Evolutionary conservation across 73 alveolate species (phyloP), one percentile per base, ranked within the genome.

Genomic region (Paramecium sonneborni): DNA sequence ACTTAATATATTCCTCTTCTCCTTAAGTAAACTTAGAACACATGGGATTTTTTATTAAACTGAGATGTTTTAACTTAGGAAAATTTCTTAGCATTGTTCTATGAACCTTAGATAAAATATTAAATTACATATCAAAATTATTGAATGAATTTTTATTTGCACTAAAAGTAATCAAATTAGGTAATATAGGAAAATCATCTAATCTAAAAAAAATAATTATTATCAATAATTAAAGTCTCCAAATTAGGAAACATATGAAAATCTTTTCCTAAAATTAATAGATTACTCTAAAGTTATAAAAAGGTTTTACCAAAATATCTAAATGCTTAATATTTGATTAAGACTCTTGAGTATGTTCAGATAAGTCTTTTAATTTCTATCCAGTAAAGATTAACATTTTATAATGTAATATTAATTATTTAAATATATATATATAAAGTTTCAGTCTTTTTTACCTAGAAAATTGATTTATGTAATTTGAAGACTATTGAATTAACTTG

Each of bases 111-210:
- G 28, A 38, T 74, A 14, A 0, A 0, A 1, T 11, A 12, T 0
- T 32, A 14, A 38, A 67, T 67, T 74, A 74, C 87, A 74, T 74
- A 1, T 74, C 87, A 21, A 74, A 74, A 38, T 74, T 74, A 38
- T 74, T 74, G 14, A 74, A 74, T 9, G 39, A 32, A 35, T 74
- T 74, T 20, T 74, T 74, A 32, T 74, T 74, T 74, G 87, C 87
- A n/a, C 67, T 35, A 3, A 74, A 38, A 1, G 87, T 74, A 1
- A 35, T 35, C 37, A 74, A 74, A 15, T 35, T 11, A 1, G 55
- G 55, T 35, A 74, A 34, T 12, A 32, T 7, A 3, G 87, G 87
- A 18, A 74, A 74, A 18, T 74, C 87, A 74, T 74, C 58, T 14
- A 74, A 32, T 21, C 58, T 74, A 38, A 74, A 74, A 18, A n/a